These are phyloP conservation scores for Basidiobolus meristosporus DNA, from an alignment of 371 early-diverging fungal species.

Conservation along the genomic window DNA sequence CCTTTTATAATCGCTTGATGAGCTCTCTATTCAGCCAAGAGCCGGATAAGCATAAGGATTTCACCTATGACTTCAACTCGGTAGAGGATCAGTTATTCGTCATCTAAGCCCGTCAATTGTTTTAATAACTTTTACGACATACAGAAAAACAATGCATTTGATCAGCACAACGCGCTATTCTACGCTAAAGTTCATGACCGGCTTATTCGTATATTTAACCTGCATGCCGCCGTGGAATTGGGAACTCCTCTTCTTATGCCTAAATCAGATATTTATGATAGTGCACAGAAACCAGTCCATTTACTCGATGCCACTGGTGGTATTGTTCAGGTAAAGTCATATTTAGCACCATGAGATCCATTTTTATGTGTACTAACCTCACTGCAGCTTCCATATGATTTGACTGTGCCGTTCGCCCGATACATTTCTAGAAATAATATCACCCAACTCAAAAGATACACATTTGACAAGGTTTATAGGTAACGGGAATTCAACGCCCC, in stretches of 20 bases:
- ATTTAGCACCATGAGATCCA: neutral
- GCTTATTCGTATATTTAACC: conserved; percentile 58
- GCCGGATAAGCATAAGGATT: conserved; percentile 70
- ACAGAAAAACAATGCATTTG: conserved; percentile 18
- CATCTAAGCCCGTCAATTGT: neutral
- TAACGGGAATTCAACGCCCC: conserved; percentile 13
- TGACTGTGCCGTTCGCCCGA: conserved; percentile 84
- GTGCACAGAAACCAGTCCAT: conserved; percentile 49
- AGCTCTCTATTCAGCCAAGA: conserved; percentile 59
- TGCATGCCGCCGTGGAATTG: conserved; percentile 76
- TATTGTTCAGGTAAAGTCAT: conserved; percentile 32
- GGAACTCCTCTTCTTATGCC: conserved; percentile 74
- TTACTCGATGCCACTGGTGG: conserved; percentile 67
- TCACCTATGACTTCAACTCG: conserved; percentile 72
- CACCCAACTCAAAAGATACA: conserved; percentile 62
- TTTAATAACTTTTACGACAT: neutral
- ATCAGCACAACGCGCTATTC: conserved; percentile 39
- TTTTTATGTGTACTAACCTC: conserved; percentile 2
- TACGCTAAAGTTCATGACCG: conserved; percentile 49
- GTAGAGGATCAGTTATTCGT: conserved; percentile 8
- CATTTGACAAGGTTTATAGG: conserved; percentile 69
- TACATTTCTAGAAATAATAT: conserved; percentile 55
- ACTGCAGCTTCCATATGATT: conserved; percentile 59
- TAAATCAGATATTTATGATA: conserved; percentile 46
- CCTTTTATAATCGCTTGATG: conserved; percentile 70